Percentiles rank a stretch among this genome's conserved stretches.
Evolutionary conservation across 192 early-diverging fungal species (phyloP).

Genomic region (Coemansia sp.): DNA sequence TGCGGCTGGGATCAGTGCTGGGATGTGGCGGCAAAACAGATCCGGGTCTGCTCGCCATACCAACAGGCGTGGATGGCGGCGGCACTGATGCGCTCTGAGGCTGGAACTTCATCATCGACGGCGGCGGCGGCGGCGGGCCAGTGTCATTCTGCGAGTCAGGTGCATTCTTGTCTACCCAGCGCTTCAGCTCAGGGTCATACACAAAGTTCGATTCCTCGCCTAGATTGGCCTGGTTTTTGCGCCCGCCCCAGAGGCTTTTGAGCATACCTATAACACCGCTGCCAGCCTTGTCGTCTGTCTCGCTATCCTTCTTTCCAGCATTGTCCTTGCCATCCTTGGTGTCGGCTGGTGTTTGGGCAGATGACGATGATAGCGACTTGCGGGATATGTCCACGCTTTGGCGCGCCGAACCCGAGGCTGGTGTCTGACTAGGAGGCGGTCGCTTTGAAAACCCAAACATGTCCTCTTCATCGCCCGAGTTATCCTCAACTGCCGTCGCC

Average conservation of each 20-base stretch:
- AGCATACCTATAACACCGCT: slow-evolving; percentile 51
- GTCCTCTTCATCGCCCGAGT: slow-evolving; percentile 47
- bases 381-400: slow-evolving; percentile 25
- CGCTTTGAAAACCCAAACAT: slow-evolving; percentile 54
- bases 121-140: slow-evolving; percentile 41
- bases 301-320: slow-evolving; percentile 13
- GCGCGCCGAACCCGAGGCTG: slow-evolving; percentile 10
- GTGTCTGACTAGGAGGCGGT: slow-evolving; percentile 6
- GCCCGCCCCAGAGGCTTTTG: slow-evolving; percentile 52
- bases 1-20: slow-evolving; percentile 33
- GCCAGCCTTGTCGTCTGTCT: slow-evolving; percentile 58
- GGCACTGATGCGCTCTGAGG: slow-evolving; percentile 24
- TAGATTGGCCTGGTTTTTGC: slow-evolving; percentile 76
- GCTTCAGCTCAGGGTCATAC: slow-evolving; percentile 82
- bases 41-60: slow-evolving; percentile 1
- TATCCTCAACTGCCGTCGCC: slow-evolving; percentile 1
- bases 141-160: slow-evolving; percentile 25
- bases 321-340: slow-evolving; percentile 17
- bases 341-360: slow-evolving; percentile 7
- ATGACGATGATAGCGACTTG: slow-evolving; percentile 24
- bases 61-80: slow-evolving; percentile 1
- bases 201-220: slow-evolving; percentile 81
- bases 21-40: slow-evolving; percentile 11
- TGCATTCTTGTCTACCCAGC: slow-evolving; percentile 73
- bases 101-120: slow-evolving; percentile 38